These are phyloP conservation scores for Mycena sp. DNA, from an alignment of 1,284 basidiomycete species.

Conservation along the genomic window DNA sequence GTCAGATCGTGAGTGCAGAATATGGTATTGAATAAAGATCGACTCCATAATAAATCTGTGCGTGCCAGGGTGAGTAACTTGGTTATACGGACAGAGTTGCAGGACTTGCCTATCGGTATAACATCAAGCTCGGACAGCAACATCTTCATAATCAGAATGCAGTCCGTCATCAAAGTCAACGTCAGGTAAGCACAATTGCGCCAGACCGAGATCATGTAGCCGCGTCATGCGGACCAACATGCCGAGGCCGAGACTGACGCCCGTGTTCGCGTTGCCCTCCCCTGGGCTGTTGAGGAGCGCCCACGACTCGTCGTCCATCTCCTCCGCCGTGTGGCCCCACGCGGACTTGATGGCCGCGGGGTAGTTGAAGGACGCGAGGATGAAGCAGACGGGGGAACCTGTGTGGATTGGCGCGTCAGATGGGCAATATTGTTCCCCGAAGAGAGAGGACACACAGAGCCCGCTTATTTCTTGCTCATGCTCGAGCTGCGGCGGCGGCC, in stretches of 20 bases:
- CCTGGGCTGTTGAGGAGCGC: slow-evolving; percentile 60
- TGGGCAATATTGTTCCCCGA: not conserved
- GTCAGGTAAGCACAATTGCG: slow-evolving; percentile 70
- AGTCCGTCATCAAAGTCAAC: too few species aligned
- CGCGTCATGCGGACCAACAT: slow-evolving; percentile 81
- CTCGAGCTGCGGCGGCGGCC: slow-evolving; percentile 51
- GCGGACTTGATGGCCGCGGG: slow-evolving; percentile 70
- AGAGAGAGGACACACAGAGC: slow-evolving; percentile 62
- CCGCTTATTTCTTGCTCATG: slow-evolving; percentile 79
- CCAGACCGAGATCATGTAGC: slow-evolving; percentile 76
- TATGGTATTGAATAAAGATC: too few species aligned
- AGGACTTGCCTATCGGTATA: too few species aligned
- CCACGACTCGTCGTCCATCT: slow-evolving; percentile 75
- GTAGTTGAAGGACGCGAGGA: slow-evolving; percentile 72
- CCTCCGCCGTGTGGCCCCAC: slow-evolving; percentile 74
- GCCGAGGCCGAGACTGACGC: slow-evolving; percentile 61
- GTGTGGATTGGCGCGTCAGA: not conserved
- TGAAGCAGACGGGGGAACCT: slow-evolving; percentile 82
- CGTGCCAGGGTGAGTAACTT: too few species aligned
- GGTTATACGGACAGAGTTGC: too few species aligned
- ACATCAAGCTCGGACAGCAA: too few species aligned
- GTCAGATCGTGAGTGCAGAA: too few species aligned
- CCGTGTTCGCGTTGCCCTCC: slow-evolving; percentile 40
- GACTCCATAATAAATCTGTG: too few species aligned
- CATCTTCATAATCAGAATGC: too few species aligned